A percentile compares a stretch with the other conserved stretches of the same genome.
Evolutionary conservation across 1,284 basidiomycete genomes (phyloP).

Genomic region (Inonotus hispidus): DNA sequence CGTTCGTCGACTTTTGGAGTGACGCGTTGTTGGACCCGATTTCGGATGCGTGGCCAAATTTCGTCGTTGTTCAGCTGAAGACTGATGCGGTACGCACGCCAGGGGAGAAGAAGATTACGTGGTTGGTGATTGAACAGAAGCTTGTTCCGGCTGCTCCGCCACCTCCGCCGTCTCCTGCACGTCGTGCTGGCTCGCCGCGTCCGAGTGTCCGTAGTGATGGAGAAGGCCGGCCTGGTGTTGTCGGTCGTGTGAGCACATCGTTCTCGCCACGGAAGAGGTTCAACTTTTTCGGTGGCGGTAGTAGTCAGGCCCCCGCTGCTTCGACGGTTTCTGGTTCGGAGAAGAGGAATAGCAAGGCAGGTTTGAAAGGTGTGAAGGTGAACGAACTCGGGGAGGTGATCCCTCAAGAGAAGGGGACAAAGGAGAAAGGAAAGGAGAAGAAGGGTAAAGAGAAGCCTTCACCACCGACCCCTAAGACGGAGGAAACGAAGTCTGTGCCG

Average conservation of each 20-base stretch:
- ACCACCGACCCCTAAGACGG: not conserved
- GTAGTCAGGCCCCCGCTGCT: not conserved
- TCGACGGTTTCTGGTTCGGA: constrained; percentile 3
- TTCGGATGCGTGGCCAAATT: constrained; percentile 54
- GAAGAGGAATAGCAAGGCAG: not conserved
- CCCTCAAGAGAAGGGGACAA: not conserved
- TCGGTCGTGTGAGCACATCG: constrained; percentile 12
- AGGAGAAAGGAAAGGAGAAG: not conserved
- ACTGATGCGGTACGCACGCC: constrained; percentile 20
- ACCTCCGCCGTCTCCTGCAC: constrained; percentile 20
- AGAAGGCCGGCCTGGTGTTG: constrained; percentile 1
- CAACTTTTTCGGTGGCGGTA: constrained; percentile 8
- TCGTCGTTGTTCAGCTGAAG: constrained; percentile 63
- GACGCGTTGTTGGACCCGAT: constrained; percentile 65
- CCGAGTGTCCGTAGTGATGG: constrained; percentile 10
- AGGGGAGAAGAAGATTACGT: constrained; percentile 38
- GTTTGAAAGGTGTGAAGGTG: constrained; percentile 1
- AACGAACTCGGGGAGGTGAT: constrained; percentile 15
- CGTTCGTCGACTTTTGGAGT: constrained; percentile 73
- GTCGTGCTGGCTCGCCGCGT: constrained; percentile 11
- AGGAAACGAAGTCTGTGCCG: not conserved
- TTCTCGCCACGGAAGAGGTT: constrained; percentile 14
- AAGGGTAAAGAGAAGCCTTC: not conserved
- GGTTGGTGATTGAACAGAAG: constrained; percentile 62
- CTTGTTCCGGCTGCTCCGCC: constrained; percentile 36